Conservation (phyloP, 1,139 yeast species). For the Geotrichum reessii region DNA sequence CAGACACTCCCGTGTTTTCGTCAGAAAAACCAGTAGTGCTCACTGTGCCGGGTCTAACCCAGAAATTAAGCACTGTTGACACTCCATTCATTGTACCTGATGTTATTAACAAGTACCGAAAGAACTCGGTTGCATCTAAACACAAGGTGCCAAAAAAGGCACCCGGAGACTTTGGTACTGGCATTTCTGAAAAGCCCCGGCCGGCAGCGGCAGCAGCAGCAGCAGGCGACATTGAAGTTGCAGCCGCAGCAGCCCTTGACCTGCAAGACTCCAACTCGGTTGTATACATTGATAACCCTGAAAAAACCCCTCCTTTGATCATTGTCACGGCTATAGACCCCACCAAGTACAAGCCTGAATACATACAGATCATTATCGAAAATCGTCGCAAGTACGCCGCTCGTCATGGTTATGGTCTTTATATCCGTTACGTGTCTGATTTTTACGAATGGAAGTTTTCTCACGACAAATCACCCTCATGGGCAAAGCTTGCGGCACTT, state of each 20-base stretch:
- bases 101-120: neutral
- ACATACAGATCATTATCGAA: slow-evolving; percentile 61
- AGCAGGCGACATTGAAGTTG: neutral
- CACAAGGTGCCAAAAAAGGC: slow-evolving; percentile 2
- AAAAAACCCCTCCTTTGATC: slow-evolving; percentile 33
- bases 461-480: slow-evolving; percentile 33
- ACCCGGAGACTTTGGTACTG: slow-evolving; percentile 7
- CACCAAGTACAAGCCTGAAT: slow-evolving; percentile 55
- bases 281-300: neutral
- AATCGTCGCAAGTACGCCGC: slow-evolving; percentile 82
- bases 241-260: neutral
- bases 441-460: slow-evolving; percentile 29
- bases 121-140: neutral
- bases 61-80: neutral
- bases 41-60: neutral
- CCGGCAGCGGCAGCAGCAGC: slow-evolving; percentile 3
- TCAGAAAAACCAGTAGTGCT: neutral
- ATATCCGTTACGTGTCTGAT: slow-evolving; percentile 76
- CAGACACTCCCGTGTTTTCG: neutral
- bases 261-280: neutral
- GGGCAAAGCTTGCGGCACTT: slow-evolving; percentile 56
- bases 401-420: slow-evolving; percentile 66
- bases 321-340: slow-evolving; percentile 80
- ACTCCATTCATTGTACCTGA: neutral
- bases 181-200: neutral